Evolutionary conservation across 768 basidiomycete genomes (phyloP), one percentile per base, ranked within the genome.

Genomic region (Lentinus tigrinus): DNA sequence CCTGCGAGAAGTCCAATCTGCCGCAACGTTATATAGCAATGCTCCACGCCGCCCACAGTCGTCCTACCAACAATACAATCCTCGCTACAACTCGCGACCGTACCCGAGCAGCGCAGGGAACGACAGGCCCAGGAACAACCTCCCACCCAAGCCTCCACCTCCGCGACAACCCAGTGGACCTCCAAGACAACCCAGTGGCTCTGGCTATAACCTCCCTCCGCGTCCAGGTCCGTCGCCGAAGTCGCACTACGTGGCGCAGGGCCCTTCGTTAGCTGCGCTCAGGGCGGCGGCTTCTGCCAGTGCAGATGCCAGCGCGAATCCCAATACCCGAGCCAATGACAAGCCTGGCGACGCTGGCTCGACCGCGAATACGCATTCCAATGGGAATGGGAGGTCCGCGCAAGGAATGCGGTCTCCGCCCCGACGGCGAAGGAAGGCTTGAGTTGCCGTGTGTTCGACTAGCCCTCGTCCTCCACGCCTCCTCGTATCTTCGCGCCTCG

Each of bases 1-100:
- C 4, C 56, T 68, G n/a, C 36, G 43, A 8, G 53, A 54, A 7
- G 51, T 68, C 24, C 23, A 54, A 3, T 44, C 43, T 5, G 54
- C 55, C 3, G 34, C 54, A 21, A 31, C 38, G 19, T 52, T 38
- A 11, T 28, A 39, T 5, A 28, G 47, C 14, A 23, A n/a, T 10
- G 28, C 47, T 26, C 24, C 27, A 0, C 40, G 53, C 8, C 53
- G 48, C 14, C 54, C 58, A 7, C 53, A 43, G 16, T 53, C 47
- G 24, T 47, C 48, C 1, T 53, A 60, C 27, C 54, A 55, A 17
- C 54, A 47, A 9, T 51, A 50, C n/a, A 46, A 40, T 8, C 40
- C 52, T 19, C 52, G 58, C 1, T 21, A 19, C 26, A 27, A 47
- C 44, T 19, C 44, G 9, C 44, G 44, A 16, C 19, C 44, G 8